These are phyloP conservation scores for Aspergillus haitiensis DNA, from an alignment of 495 filamentous ascomycete genomes.

Conservation along the genomic window DNA sequence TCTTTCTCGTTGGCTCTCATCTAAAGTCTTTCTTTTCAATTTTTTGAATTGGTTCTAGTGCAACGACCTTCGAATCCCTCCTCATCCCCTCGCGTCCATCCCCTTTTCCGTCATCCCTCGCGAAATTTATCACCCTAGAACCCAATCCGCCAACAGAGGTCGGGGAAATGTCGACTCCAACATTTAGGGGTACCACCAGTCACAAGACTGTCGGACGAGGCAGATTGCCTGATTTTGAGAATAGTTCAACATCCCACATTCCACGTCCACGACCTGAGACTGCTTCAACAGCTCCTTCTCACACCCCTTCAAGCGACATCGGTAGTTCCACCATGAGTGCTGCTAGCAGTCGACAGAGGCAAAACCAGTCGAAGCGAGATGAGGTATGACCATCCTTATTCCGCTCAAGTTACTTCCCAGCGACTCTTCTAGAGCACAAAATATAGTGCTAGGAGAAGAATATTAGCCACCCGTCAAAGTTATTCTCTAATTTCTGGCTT, in stretches of 20 bases:
- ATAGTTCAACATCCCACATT: slow-evolving; percentile 72
- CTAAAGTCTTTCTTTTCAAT: slow-evolving; percentile 16
- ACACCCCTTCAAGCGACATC: slow-evolving; percentile 60
- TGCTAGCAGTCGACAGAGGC: slow-evolving; percentile 75
- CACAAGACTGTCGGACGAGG: slow-evolving; percentile 59
- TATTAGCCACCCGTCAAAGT: no score
- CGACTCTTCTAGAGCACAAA: neutral
- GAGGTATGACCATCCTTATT: slow-evolving; percentile 64
- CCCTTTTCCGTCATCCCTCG: slow-evolving; percentile 20
- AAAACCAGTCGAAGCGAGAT: slow-evolving; percentile 96
- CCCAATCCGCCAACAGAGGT: slow-evolving; percentile 15
- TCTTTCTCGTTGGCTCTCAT: slow-evolving; percentile 24
- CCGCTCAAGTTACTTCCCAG: neutral
- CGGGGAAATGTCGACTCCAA: slow-evolving; percentile 59
- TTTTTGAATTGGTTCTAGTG: slow-evolving; percentile 13
- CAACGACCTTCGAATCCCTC: slow-evolving; percentile 8
- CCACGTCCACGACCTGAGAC: slow-evolving; percentile 78
- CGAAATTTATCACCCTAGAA: slow-evolving; percentile 14
- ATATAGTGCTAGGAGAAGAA: neutral
- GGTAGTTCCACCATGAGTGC: slow-evolving; percentile 63
- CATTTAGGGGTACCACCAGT: slow-evolving; percentile 46
- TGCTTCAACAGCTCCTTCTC: slow-evolving; percentile 59
- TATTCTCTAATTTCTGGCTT: neutral
- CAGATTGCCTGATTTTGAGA: slow-evolving; percentile 65
- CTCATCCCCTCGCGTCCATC: slow-evolving; percentile 12